Evolutionary conservation across 805 yeast species (phyloP).

Genomic region (Saccharomycopsis sp.): DNA sequence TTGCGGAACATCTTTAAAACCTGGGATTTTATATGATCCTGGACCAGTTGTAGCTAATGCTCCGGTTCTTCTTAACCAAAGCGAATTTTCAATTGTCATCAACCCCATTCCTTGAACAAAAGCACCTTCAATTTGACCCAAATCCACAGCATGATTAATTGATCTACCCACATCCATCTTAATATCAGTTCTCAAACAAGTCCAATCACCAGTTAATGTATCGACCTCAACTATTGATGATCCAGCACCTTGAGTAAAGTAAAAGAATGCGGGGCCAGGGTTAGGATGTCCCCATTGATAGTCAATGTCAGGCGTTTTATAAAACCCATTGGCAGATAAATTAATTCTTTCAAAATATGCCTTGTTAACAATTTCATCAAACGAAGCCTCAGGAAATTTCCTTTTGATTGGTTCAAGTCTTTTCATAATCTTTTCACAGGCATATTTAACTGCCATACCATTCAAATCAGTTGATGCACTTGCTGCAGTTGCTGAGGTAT

Average conservation of each 20-base stretch:
- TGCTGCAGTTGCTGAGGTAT: constrained; percentile 44
- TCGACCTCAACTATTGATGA: constrained; percentile 38
- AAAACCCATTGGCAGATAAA: constrained; percentile 42
- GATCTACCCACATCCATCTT: constrained; percentile 45
- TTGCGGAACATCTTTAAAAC: constrained; percentile 42
- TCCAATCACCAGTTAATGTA: constrained; percentile 43
- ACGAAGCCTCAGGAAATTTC: constrained; percentile 32
- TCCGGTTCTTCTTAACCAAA: constrained; percentile 38
- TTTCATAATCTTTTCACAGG: constrained; percentile 38
- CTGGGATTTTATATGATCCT: constrained; percentile 44
- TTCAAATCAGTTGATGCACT: constrained; percentile 43
- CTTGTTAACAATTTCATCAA: constrained; percentile 34
- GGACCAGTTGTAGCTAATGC: constrained; percentile 41
- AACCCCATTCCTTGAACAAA: constrained; percentile 44
- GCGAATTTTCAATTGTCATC: constrained; percentile 41
- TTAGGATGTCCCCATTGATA: constrained; percentile 33
- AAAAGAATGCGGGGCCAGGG: constrained; percentile 41
- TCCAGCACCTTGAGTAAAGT: constrained; percentile 42
- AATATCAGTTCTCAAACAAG: constrained; percentile 35
- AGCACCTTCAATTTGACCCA: constrained; percentile 47
- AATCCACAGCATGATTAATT: constrained; percentile 41
- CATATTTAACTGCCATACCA: constrained; percentile 43
- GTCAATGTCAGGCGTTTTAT: constrained; percentile 44
- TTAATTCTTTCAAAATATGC: constrained; percentile 41
- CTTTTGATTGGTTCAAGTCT: constrained; percentile 35